phyloP scores from a whole-genome alignment of 2,329 filamentous ascomycete genomes.

The Phaeosphaeria sp. region DNA sequence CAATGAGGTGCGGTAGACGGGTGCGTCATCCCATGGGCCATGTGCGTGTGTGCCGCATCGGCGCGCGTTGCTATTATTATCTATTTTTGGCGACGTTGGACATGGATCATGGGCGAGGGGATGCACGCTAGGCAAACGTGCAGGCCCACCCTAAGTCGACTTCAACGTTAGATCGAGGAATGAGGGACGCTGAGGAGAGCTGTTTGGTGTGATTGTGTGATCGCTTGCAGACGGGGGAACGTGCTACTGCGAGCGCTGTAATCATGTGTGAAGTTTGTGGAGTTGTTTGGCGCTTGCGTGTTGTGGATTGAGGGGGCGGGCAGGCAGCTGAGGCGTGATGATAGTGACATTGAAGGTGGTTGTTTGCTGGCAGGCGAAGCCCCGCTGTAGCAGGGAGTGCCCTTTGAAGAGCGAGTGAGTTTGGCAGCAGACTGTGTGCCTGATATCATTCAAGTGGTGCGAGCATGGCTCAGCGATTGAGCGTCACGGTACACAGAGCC shows the following conservation, averaged over 20 bases:
- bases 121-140: slow-evolving; percentile 17
- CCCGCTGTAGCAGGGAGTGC: background rate
- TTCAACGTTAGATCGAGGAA: slow-evolving; percentile 12
- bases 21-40: slow-evolving; percentile 22
- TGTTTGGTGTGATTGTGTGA: slow-evolving; percentile 1
- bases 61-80: slow-evolving; percentile 25
- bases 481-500: slow-evolving; percentile 7
- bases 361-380: slow-evolving; percentile 1
- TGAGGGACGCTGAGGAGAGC: slow-evolving; percentile 4
- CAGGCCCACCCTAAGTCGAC: slow-evolving; percentile 25
- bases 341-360: background rate
- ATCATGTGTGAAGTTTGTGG: background rate
- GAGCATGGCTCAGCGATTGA: slow-evolving; percentile 16
- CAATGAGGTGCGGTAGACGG: slow-evolving; percentile 16
- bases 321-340: background rate
- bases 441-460: slow-evolving; percentile 14
- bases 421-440: background rate
- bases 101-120: slow-evolving; percentile 9
- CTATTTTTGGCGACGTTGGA: slow-evolving; percentile 14
- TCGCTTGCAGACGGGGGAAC: slow-evolving; percentile 7
- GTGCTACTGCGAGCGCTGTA: background rate
- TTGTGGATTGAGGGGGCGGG: background rate
- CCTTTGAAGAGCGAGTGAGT: background rate
- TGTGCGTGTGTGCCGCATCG: slow-evolving; percentile 14
- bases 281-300: background rate